Evolutionary conservation across 176 grass and related monocot species (phyloP), one percentile per base, ranked within the genome.

Genomic region (Oryza officinalis): DNA sequence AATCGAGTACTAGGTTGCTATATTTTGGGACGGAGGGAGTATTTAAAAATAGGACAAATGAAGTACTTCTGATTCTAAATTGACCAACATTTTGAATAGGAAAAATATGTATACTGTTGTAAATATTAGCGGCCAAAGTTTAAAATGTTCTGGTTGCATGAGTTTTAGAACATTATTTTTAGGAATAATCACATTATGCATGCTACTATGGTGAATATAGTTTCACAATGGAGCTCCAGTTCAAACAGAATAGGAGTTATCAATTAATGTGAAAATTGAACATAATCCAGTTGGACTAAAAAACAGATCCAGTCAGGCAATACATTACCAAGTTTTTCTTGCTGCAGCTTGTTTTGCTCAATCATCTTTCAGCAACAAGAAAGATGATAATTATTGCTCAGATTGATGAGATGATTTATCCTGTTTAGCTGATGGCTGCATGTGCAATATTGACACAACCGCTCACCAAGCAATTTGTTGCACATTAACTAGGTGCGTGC

Each of bases 381-480:
- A 50, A 37, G 2, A 37, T 69, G 64, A 69, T 30, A 35, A 25
- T n/a, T 15, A 3, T 37, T 76, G 71, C 31, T 77, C 23, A 54
- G 44, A 69, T 69, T 54, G 10, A 49, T 26, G 18, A 84, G 14
- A 54, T 28, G 49, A 38, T 5, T 22, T 13, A 27, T 74, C 25
- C 26, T 67, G 23, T 31, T 43, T 26, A 54, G n/a, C 1, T 54
- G 43, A 67, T 76, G 63, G 2, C 6, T 74, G 38, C 59, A 47
- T 27, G 25, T 76, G 45, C 64, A 84, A 77, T 76, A 69, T 41
- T 77, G 23, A 32, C 73, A 59, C 32, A 26, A 60, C 69, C 59
- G 46, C 47, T 69, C 32, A 11, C 23, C 57, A 26, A 65, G 41
- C 74, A 74, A 65, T 67, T 37, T 84, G 40, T 13, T 47, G 14